A percentile compares a stretch with the other conserved stretches of the same genome.
These are phyloP conservation scores for Theileria parva DNA, from an alignment of 169 alveolate species.

Conservation along the genomic window DNA sequence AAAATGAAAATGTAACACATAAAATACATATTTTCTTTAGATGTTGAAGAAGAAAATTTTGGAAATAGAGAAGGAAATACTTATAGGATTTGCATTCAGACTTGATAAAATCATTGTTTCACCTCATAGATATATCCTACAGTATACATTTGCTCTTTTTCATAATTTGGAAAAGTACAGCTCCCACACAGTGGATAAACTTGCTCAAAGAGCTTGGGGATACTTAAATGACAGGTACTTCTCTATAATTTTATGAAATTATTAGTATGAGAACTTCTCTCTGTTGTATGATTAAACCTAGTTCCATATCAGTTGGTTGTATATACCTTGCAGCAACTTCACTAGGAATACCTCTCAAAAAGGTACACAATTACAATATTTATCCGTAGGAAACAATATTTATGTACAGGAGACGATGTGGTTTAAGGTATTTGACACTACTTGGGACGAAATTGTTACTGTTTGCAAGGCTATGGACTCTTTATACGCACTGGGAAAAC, in stretches of 20 bases:
- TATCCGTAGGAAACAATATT: not conserved
- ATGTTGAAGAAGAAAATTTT: constrained; percentile 74
- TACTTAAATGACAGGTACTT: constrained; percentile 85
- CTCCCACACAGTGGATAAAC: constrained; percentile 57
- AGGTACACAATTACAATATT: constrained; percentile 28
- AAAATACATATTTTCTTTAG: not conserved
- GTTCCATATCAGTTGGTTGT: constrained; percentile 63
- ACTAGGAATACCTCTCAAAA: constrained; percentile 52
- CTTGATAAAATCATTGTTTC: constrained; percentile 73
- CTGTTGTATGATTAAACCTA: constrained; percentile 42
- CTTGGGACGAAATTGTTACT: constrained; percentile 49
- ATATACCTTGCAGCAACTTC: constrained; percentile 63
- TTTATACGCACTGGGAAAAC: constrained; percentile 43
- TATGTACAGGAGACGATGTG: constrained; percentile 36
- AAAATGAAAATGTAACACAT: constrained; percentile 13
- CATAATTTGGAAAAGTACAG: constrained; percentile 77
- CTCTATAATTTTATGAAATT: not conserved
- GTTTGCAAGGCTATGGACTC: constrained; percentile 38
- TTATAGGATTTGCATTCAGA: constrained; percentile 85
- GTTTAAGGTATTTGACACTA: constrained; percentile 52
- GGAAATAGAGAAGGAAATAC: constrained; percentile 83
- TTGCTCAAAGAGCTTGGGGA: constrained; percentile 90
- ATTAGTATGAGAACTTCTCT: constrained; percentile 60
- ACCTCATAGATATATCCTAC: constrained; percentile 83
- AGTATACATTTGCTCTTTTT: constrained; percentile 83